phyloP scores from a whole-genome alignment of 306 rosid genomes.

The Medicago ruthenica region DNA sequence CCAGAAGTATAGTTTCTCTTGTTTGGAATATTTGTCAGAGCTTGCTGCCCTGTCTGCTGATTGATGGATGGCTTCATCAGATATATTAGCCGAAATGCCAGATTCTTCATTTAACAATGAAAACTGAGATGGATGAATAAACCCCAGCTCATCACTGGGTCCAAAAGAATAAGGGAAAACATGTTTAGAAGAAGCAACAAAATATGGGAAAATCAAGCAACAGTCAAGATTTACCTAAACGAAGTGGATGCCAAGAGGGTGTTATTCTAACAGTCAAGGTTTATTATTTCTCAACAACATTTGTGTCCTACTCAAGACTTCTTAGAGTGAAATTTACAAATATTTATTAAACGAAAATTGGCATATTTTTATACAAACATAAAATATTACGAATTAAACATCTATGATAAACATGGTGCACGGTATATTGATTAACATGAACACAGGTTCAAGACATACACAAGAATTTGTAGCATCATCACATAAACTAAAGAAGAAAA shows the following conservation, averaged over 20 bases:
- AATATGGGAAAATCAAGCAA: constrained; percentile 18
- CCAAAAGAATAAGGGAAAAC: constrained; percentile 38
- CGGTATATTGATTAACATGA: constrained; percentile 15
- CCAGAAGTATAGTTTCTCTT: constrained; percentile 57
- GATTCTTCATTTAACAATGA: constrained; percentile 55
- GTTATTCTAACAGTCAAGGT: constrained; percentile 26
- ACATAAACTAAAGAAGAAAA: constrained; percentile 8
- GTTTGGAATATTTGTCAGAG: constrained; percentile 44
- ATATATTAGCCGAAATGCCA: constrained; percentile 40
- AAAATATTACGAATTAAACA: constrained; percentile 5
- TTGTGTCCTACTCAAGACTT: constrained; percentile 13
- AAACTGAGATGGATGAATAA: constrained; percentile 84
- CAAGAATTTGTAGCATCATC: constrained; percentile 4
- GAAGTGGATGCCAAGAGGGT: constrained; percentile 1
- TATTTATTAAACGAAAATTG: background rate
- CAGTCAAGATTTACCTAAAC: constrained; percentile 18
- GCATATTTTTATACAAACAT: background rate
- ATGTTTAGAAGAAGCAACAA: constrained; percentile 31
- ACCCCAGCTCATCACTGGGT: constrained; percentile 84
- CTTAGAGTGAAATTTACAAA: background rate
- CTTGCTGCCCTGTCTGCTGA: constrained; percentile 36
- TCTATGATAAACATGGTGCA: constrained; percentile 3
- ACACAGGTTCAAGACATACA: constrained; percentile 10
- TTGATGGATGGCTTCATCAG: constrained; percentile 34
- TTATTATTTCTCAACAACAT: constrained; percentile 4